A percentile compares a stretch with the other conserved stretches of the same genome.
phyloP scores from a whole-genome alignment of 23 red algal species.

The Gracilaria vermiculophylla region DNA sequence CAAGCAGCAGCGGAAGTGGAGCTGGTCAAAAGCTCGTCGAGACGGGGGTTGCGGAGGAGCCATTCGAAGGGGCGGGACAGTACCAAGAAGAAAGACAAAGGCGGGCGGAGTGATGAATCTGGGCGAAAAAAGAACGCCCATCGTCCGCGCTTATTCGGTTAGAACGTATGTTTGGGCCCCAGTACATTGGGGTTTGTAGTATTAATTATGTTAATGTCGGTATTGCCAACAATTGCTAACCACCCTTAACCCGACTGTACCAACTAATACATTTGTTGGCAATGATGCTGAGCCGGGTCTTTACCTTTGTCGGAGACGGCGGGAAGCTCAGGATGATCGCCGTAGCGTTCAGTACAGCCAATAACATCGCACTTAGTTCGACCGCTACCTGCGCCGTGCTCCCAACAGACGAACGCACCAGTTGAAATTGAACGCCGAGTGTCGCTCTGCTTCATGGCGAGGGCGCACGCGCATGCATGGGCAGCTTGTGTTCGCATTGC shows the following conservation, averaged over 20 bases:
- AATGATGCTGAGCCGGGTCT: too few relatives aligned
- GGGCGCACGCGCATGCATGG: too few relatives aligned
- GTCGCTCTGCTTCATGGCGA: too few relatives aligned
- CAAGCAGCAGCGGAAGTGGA: constrained; percentile 5
- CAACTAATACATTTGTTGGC: too few relatives aligned
- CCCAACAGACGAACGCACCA: too few relatives aligned
- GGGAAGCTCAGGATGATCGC: too few relatives aligned
- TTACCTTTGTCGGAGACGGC: too few relatives aligned
- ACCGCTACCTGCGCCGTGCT: not conserved
- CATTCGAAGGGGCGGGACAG: not conserved
- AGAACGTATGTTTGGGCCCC: not conserved
- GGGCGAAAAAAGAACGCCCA: constrained; percentile 15
- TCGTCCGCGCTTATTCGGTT: constrained; percentile 29
- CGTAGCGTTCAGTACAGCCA: not conserved
- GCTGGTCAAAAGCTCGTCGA: constrained; percentile 33
- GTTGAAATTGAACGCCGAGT: too few relatives aligned
- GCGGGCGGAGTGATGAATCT: constrained; percentile 11
- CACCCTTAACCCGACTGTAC: too few relatives aligned
- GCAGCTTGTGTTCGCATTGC: too few relatives aligned
- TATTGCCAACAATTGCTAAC: too few relatives aligned
- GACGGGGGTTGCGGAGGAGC: constrained; percentile 24
- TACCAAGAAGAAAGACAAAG: constrained; percentile 2
- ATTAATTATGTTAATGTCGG: too few relatives aligned
- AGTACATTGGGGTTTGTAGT: not conserved
- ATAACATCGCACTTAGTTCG: not conserved